Percentiles rank a stretch among this genome's conserved stretches.
These are phyloP conservation scores for Naganishia sp. DNA, from an alignment of 1,284 basidiomycete species.

Conservation along the genomic window DNA sequence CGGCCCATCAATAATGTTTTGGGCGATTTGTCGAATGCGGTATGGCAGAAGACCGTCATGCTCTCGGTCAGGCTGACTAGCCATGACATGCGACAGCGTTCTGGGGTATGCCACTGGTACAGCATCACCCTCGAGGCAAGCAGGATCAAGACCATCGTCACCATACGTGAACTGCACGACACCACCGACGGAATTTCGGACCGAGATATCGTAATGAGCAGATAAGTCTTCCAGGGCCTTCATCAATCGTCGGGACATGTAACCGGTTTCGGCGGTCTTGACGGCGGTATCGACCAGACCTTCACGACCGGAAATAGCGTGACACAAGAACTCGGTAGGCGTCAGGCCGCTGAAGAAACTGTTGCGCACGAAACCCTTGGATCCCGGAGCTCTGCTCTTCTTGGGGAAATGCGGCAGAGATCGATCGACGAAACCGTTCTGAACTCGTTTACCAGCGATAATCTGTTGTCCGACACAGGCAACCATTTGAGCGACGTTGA, in stretches of 20 bases:
- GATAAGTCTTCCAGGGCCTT: slow-evolving; percentile 90
- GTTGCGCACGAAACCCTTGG: slow-evolving; percentile 97
- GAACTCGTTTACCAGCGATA: slow-evolving; percentile 96
- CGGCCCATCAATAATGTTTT: slow-evolving; percentile 56
- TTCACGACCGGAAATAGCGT: slow-evolving; percentile 98
- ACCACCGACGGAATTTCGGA: slow-evolving; percentile 90
- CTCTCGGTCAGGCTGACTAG: slow-evolving; percentile 61
- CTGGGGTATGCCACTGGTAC: slow-evolving; percentile 87
- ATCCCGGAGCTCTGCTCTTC: slow-evolving; percentile 94
- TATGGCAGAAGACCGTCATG: slow-evolving; percentile 67
- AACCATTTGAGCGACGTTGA: slow-evolving; percentile 99
- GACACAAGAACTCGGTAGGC: slow-evolving; percentile 97
- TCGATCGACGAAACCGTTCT: slow-evolving; percentile 98
- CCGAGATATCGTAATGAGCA: slow-evolving; percentile 95
- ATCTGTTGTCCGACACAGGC: slow-evolving; percentile 99
- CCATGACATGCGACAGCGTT: slow-evolving; percentile 84
- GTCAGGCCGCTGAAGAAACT: slow-evolving; percentile 94
- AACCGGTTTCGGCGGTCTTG: slow-evolving; percentile 99
- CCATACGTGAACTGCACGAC: slow-evolving; percentile 99
- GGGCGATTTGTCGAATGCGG: slow-evolving; percentile 76
- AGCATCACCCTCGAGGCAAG: slow-evolving; percentile 90
- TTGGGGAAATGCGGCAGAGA: slow-evolving; percentile 98
- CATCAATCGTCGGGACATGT: slow-evolving; percentile 99
- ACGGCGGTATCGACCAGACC: slow-evolving; percentile 99
- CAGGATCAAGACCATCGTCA: slow-evolving; percentile 96